phyloP scores from a whole-genome alignment of 1,139 yeast species.

The Sugiyamaella paludigena region DNA sequence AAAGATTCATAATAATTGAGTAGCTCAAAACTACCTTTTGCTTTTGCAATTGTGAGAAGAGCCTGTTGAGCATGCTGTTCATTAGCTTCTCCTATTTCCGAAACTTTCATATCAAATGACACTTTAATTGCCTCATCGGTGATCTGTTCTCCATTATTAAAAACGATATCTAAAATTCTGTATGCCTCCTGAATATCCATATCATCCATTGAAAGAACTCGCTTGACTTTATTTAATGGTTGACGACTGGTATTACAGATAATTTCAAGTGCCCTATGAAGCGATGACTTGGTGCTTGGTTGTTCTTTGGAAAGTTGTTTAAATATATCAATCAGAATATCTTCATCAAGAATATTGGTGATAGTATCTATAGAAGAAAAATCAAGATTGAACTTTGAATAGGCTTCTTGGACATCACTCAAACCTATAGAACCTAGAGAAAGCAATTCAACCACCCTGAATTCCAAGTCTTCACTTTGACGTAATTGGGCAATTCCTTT shows the following conservation, averaged over 20 bases:
- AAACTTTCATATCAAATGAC: slow-evolving; percentile 48
- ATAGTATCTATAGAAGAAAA: slow-evolving; percentile 9
- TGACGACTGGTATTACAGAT: slow-evolving; percentile 39
- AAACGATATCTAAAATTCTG: slow-evolving; percentile 49
- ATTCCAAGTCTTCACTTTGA: slow-evolving; percentile 47
- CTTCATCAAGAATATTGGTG: slow-evolving; percentile 19
- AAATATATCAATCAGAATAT: slow-evolving; percentile 31
- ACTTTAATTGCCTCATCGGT: slow-evolving; percentile 77
- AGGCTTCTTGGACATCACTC: slow-evolving; percentile 56
- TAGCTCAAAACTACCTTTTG: slow-evolving; percentile 48
- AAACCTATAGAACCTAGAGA: slow-evolving; percentile 62
- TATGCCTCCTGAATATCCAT: slow-evolving; percentile 57
- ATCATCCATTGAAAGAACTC: slow-evolving; percentile 55
- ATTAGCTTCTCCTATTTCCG: slow-evolving; percentile 52
- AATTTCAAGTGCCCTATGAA: slow-evolving; percentile 25
- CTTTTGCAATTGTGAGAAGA: slow-evolving; percentile 57
- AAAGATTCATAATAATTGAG: slow-evolving; percentile 31
- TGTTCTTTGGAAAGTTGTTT: slow-evolving; percentile 18
- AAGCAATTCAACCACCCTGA: slow-evolving; percentile 52
- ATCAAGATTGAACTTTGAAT: slow-evolving; percentile 53
- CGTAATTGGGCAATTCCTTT: slow-evolving; percentile 48
- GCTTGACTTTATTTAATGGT: slow-evolving; percentile 34
- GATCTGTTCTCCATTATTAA: slow-evolving; percentile 44
- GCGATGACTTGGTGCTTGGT: slow-evolving; percentile 18
- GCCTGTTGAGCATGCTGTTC: slow-evolving; percentile 43